Evolutionary conservation across 2,329 filamentous ascomycete genomes (phyloP).

Genomic region (Catunica adiposa): DNA sequence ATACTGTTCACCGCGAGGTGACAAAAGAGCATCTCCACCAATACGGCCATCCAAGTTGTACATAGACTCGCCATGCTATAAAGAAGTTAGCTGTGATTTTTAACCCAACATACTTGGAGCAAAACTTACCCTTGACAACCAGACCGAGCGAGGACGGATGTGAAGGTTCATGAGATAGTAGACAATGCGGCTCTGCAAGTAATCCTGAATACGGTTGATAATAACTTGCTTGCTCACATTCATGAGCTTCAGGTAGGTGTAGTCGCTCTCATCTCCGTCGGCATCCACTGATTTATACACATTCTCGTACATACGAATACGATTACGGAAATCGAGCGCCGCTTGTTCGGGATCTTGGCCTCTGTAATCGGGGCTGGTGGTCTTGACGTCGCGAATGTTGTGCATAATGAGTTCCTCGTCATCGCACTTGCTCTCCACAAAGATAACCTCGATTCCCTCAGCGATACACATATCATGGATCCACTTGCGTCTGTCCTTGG

Average conservation of each 20-base stretch:
- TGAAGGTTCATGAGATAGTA: slow-evolving; percentile 99
- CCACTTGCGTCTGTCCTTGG: slow-evolving; percentile 77
- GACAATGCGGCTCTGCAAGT: slow-evolving; percentile 86
- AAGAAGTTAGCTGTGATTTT: not conserved
- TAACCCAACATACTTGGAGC: not conserved
- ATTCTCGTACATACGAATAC: slow-evolving; percentile 94
- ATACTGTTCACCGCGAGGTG: slow-evolving; percentile 73
- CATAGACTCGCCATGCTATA: slow-evolving; percentile 78
- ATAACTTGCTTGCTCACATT: slow-evolving; percentile 91
- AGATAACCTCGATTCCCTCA: slow-evolving; percentile 75
- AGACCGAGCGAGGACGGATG: slow-evolving; percentile 90
- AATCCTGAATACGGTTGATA: slow-evolving; percentile 95
- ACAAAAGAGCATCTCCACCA: slow-evolving; percentile 79
- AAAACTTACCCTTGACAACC: slow-evolving; percentile 68
- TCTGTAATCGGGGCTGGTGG: slow-evolving; percentile 83
- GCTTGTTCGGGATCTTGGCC: slow-evolving; percentile 88
- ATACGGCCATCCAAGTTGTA: slow-evolving; percentile 86
- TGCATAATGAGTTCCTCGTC: slow-evolving; percentile 93
- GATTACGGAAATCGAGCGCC: slow-evolving; percentile 78
- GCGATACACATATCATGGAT: slow-evolving; percentile 63
- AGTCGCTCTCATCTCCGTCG: slow-evolving; percentile 58
- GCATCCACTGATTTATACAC: slow-evolving; percentile 88
- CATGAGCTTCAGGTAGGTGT: slow-evolving; percentile 95
- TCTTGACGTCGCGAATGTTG: slow-evolving; percentile 96
- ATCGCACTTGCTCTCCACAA: slow-evolving; percentile 94